Evolutionary conservation across 1,139 yeast genomes (phyloP), one percentile per base, ranked within the genome.

Genomic region (Taphrina pruni): DNA sequence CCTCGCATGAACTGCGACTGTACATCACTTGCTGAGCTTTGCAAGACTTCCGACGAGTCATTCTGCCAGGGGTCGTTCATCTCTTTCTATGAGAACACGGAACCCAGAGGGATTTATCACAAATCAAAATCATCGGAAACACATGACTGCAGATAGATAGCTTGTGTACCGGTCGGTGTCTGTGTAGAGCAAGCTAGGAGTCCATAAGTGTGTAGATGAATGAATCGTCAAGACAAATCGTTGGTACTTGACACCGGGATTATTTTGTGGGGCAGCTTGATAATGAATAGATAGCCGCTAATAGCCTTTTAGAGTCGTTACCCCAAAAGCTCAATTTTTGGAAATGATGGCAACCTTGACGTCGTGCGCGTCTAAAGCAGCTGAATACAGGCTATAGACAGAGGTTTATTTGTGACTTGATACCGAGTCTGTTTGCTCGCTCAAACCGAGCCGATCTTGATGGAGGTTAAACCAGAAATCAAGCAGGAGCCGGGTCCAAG

Each of bases 401-500:
- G 32, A 26, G 32, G 4, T 4, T 26, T 2, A 4, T 26, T 26
- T 26, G 32, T 26, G 32, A 26, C 32, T 26, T 4, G 32, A 26
- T 26, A 26, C 32, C 32, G 32, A 26, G 32, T 26, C 4, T 26
- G 32, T 26, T 4, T 26, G 4, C 32, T 26, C 32, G 32, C 32
- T 26, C 32, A 26, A 26, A 2, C 4, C 32, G 32, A 26, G 32
- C 32, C 32, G 43, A 14, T 14, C 14, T 14, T 2, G 6, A 56
- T 56, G 60, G 43, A 36, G 9, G 54, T 58, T 21, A 70, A 32
- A 69, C 57, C 38, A 64, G 61, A 20, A 69, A 57, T 32, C 36
- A 72, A 66, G 12, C 68, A 58, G 35, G 68, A 62, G 35, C 66
- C 58, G 8, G 73, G 72, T 35, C 70, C 36, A 6, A 21, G 54